These are phyloP conservation scores for Tylopilus balloui DNA, from an alignment of 768 basidiomycete genomes.

Conservation along the genomic window DNA sequence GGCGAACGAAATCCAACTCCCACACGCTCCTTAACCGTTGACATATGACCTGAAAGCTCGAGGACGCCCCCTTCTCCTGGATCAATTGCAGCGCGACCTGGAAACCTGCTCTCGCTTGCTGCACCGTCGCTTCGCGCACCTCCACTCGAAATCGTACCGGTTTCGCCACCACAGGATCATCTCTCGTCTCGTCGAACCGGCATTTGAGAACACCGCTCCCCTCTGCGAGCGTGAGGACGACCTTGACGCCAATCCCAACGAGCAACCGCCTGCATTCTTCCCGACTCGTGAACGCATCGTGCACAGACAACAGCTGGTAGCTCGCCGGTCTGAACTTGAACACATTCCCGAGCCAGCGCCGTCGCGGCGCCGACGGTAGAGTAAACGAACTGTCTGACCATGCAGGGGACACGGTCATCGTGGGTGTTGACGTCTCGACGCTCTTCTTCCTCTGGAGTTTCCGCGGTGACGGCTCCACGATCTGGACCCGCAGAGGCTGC, in stretches of 20 bases:
- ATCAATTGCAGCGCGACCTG: constrained; percentile 60
- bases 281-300: constrained; percentile 59
- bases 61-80: constrained; percentile 84
- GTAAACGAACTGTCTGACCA: constrained; percentile 46
- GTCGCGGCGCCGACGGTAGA: constrained; percentile 44
- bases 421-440: constrained; percentile 15
- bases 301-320: constrained; percentile 53
- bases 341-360: constrained; percentile 82
- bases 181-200: constrained; percentile 61
- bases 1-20: constrained; percentile 50
- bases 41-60: constrained; percentile 74
- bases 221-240: constrained; percentile 60
- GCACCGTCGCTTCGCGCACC: constrained; percentile 42
- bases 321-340: constrained; percentile 78
- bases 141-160: constrained; percentile 83
- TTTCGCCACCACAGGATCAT: constrained; percentile 59
- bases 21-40: constrained; percentile 63
- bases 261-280: constrained; percentile 72
- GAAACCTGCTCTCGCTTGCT: constrained; percentile 44
- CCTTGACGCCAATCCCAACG: constrained; percentile 63
- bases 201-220: constrained; percentile 72
- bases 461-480: constrained; percentile 44
- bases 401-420: constrained; percentile 32
- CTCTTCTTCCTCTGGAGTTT: constrained; percentile 35
- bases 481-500: constrained; percentile 41